Evolutionary conservation across 2,329 filamentous ascomycete species (phyloP).

Genomic region (Stemphylium vesicarium): DNA sequence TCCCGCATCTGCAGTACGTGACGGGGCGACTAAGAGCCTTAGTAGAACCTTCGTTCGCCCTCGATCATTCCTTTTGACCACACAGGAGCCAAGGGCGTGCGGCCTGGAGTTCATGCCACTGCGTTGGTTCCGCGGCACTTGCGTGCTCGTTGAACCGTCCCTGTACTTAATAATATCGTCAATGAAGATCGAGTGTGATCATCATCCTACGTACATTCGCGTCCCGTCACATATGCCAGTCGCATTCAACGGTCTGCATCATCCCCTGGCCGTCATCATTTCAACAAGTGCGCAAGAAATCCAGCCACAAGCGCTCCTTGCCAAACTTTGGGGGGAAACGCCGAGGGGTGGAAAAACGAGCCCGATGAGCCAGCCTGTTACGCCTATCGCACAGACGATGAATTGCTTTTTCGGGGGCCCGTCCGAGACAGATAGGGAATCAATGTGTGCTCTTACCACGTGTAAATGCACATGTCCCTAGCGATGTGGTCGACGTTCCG

Average conservation of each 20-base stretch:
- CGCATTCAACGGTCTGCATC: neutral
- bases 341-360: slow-evolving; percentile 10
- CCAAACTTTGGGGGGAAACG: slow-evolving; percentile 9
- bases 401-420: slow-evolving; percentile 21
- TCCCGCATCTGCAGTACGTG: slow-evolving; percentile 26
- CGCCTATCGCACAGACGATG: slow-evolving; percentile 8
- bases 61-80: slow-evolving; percentile 1
- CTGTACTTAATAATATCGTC: neutral
- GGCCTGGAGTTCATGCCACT: slow-evolving; percentile 1
- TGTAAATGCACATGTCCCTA: slow-evolving; percentile 30
- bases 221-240: slow-evolving; percentile 10
- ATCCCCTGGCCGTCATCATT: slow-evolving; percentile 7
- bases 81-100: neutral
- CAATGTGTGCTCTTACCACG: slow-evolving; percentile 34
- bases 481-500: slow-evolving; percentile 14
- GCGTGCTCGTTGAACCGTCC: neutral
- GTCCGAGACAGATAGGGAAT: slow-evolving; percentile 3
- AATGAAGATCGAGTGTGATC: slow-evolving; percentile 5
- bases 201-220: neutral
- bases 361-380: slow-evolving; percentile 18
- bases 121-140: slow-evolving; percentile 7
- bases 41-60: neutral
- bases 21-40: slow-evolving; percentile 14
- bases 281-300: slow-evolving; percentile 2
- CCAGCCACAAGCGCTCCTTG: slow-evolving; percentile 11